A percentile compares a stretch with the other conserved stretches of the same genome.
Conservation (phyloP, 2,329 filamentous ascomycete genomes). For the Tolypocladium guangdongense region DNA sequence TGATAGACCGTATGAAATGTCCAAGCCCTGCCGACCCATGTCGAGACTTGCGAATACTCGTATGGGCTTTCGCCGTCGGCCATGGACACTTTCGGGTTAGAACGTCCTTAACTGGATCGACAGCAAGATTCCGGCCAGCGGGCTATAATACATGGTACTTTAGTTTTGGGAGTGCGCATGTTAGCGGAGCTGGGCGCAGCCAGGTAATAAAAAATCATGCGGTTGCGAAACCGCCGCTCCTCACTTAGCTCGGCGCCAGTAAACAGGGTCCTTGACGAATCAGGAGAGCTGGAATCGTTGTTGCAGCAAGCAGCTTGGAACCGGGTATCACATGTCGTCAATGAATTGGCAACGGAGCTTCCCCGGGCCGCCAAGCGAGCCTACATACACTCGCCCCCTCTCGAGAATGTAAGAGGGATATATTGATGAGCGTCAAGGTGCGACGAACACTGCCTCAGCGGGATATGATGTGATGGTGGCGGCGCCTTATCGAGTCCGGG, state of each 20-base stretch:
- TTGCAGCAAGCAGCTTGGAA: not conserved
- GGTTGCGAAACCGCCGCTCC: not conserved
- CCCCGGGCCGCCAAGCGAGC: not conserved
- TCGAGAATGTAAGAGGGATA: not conserved
- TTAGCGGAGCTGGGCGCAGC: not conserved
- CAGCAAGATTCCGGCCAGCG: not conserved
- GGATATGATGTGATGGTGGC: constrained; percentile 1
- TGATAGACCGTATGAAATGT: not conserved
- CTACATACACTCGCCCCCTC: not conserved
- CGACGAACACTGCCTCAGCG: not conserved
- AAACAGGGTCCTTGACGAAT: not conserved
- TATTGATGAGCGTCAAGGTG: not conserved
- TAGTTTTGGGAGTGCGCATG: not conserved
- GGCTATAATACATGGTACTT: too few relatives aligned
- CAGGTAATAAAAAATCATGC: not conserved
- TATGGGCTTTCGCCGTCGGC: not conserved
- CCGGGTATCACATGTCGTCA: not conserved
- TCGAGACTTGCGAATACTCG: too few relatives aligned
- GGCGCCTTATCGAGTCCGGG: not conserved
- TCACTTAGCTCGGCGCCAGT: not conserved
- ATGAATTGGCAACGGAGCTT: not conserved
- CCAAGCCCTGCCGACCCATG: not conserved
- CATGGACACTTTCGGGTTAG: not conserved
- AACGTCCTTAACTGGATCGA: not conserved
- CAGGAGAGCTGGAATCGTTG: not conserved